Evolutionary conservation across 2,329 filamentous ascomycete species (phyloP), one percentile per base, ranked within the genome.

Genomic region (Cytospora chrysosperma): DNA sequence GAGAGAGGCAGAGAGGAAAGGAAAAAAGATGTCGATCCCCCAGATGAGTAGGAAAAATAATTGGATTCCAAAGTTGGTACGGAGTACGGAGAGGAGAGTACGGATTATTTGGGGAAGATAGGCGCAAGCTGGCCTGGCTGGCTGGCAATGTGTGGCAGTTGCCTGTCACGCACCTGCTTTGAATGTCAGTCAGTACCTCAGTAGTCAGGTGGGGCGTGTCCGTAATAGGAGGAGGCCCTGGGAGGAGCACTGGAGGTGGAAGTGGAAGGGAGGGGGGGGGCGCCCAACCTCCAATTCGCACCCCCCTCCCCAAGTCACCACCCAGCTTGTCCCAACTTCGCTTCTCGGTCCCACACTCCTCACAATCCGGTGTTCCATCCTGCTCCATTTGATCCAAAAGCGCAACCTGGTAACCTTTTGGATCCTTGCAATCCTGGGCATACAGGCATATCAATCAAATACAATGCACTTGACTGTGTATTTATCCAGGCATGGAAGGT

Each of bases 11-110:
- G 59, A 62, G 60, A 60, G 54, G 49, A 40, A 34, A 54, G 57
- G 55, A 58, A 62, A 64, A 64, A 64, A 53, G 64, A 51, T 64
- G 58, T 40, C 64, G 61, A 66, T 66, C 64, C 17, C 34, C 26
- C 62, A 56, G 54, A 30, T 32, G 37, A 55, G 28, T n/a, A 43
- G 27, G n/a, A 21, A 21, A 54, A 61, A 52, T 56, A 65, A 62
- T 53, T 37, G 49, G 49, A 55, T 55, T n/a, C n/a, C n/a, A n/a
- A n/a, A n/a, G n/a, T n/a, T 56, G 63, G 63, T 52, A 34, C 53
- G n/a, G 52, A 49, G 55, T n/a, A 51, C 47, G 58, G 30, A 57
- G 62, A 47, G 30, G 7, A 59, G 49, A 26, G 47, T 12, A 40
- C 19, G 32, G 12, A 53, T 47, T 3, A 32, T 49, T 49, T 40